These are phyloP conservation scores for Daldinia eschscholtzii DNA, from an alignment of 2,329 filamentous ascomycete genomes.

Conservation along the genomic window DNA sequence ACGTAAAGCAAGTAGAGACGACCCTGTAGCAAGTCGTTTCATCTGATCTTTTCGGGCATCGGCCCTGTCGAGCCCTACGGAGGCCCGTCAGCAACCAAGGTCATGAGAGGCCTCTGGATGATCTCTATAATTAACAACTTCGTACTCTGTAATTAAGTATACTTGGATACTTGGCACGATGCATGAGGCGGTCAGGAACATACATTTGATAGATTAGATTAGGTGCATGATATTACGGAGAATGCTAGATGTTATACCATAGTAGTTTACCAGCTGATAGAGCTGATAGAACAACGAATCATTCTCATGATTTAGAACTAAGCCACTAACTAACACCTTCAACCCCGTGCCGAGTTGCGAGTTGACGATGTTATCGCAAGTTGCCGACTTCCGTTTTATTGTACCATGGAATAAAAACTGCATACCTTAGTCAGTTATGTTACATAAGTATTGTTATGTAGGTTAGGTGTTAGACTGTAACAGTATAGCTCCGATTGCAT, in stretches of 20 bases:
- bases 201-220: background rate
- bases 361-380: slow-evolving; percentile 22
- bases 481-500: slow-evolving; percentile 4
- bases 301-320: slow-evolving; percentile 3
- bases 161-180: slow-evolving; percentile 29
- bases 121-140: slow-evolving; percentile 35
- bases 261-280: slow-evolving; percentile 1
- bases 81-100: slow-evolving; percentile 22
- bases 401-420: background rate
- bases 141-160: slow-evolving; percentile 44
- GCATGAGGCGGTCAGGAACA: slow-evolving; percentile 29
- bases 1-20: slow-evolving; percentile 16
- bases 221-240: background rate
- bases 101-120: slow-evolving; percentile 40
- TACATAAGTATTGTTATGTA: background rate
- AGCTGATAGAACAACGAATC: slow-evolving; percentile 5
- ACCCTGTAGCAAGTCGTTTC: slow-evolving; percentile 40
- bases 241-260: background rate
- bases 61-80: slow-evolving; percentile 36
- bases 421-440: background rate
- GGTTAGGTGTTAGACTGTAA: slow-evolving; percentile 4
- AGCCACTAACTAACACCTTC: background rate
- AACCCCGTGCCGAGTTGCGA: slow-evolving; percentile 17
- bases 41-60: slow-evolving; percentile 39
- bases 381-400: slow-evolving; percentile 10